phyloP scores from a whole-genome alignment of 495 filamentous ascomycete genomes.

The Clavariopsis aquatica region DNA sequence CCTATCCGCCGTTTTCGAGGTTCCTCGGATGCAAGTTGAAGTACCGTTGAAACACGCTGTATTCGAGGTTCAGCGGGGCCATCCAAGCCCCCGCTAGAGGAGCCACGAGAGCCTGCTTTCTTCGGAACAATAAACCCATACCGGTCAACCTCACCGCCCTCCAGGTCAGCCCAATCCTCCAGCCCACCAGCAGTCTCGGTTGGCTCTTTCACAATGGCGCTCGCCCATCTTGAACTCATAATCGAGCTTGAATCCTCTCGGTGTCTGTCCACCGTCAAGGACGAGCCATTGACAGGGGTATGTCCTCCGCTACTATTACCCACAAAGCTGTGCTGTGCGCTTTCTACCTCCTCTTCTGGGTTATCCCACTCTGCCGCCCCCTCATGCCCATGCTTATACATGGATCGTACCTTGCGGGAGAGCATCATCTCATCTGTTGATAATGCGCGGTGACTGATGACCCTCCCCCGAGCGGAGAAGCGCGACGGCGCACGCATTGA shows the following conservation, averaged over 20 bases:
- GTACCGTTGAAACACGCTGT: conserved; percentile 66
- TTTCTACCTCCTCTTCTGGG: conserved; percentile 51
- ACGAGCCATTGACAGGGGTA: conserved; percentile 31
- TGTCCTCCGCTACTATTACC: conserved; percentile 54
- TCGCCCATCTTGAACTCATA: conserved; percentile 29
- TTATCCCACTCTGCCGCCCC: conserved; percentile 54
- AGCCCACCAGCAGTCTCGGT: conserved; percentile 77
- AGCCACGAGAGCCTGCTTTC: conserved; percentile 38
- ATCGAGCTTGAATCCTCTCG: conserved; percentile 19
- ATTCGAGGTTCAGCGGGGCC: conserved; percentile 52
- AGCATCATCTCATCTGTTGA: conserved; percentile 83
- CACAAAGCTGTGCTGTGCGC: conserved; percentile 55
- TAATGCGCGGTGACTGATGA: conserved; percentile 51
- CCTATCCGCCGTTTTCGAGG: conserved; percentile 60
- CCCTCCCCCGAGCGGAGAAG: conserved; percentile 43
- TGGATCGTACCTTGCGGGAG: conserved; percentile 83
- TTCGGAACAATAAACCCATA: conserved; percentile 85
- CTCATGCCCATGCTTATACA: conserved; percentile 79
- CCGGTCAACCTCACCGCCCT: conserved; percentile 82
- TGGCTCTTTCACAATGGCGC: conserved; percentile 52
- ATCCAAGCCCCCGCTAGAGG: conserved; percentile 17
- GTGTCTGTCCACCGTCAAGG: conserved; percentile 28
- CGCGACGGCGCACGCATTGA: conserved; percentile 43
- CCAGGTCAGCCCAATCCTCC: conserved; percentile 92
- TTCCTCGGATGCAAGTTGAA: conserved; percentile 64